phyloP scores from a whole-genome alignment of 441 rosid species.

The Manihot esculenta region DNA sequence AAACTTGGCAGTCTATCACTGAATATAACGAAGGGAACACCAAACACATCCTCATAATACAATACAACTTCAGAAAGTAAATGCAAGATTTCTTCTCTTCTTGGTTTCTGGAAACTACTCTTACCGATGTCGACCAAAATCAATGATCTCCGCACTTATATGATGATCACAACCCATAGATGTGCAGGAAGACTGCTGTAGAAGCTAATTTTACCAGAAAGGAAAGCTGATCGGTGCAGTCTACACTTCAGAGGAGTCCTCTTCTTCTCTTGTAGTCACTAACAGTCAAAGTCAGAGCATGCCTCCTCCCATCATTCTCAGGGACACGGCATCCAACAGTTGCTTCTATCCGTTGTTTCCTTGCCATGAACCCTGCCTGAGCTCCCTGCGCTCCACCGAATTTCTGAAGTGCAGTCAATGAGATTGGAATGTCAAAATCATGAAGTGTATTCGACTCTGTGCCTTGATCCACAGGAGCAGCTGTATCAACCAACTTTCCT shows the following conservation, averaged over 20 bases:
- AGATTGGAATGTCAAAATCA: conserved; percentile 73
- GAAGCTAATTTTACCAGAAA: conserved; percentile 4
- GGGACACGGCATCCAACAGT: conserved; percentile 72
- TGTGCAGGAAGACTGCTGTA: neutral
- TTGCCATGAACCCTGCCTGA: conserved; percentile 84
- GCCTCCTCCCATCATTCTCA: conserved; percentile 88
- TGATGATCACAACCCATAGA: neutral
- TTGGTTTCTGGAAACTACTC: neutral
- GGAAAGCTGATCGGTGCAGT: neutral
- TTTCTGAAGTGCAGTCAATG: conserved; percentile 59
- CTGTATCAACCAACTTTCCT: conserved; percentile 89
- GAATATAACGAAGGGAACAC: no score
- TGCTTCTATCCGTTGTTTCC: conserved; percentile 88
- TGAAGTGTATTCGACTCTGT: conserved; percentile 71
- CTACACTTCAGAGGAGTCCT: conserved; percentile 71
- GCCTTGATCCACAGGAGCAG: conserved; percentile 87
- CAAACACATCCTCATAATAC: neutral
- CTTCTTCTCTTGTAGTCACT: conserved; percentile 98
- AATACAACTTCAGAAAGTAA: neutral
- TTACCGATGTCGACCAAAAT: neutral
- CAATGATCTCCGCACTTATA: neutral
- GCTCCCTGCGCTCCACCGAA: conserved; percentile 86
- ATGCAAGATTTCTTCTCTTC: no score
- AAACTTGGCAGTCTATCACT: no score
- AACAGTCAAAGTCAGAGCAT: conserved; percentile 79